A percentile compares a stretch with the other conserved stretches of the same genome.
These are phyloP conservation scores for Candida argentea DNA, from an alignment of 805 yeast species.

Conservation along the genomic window DNA sequence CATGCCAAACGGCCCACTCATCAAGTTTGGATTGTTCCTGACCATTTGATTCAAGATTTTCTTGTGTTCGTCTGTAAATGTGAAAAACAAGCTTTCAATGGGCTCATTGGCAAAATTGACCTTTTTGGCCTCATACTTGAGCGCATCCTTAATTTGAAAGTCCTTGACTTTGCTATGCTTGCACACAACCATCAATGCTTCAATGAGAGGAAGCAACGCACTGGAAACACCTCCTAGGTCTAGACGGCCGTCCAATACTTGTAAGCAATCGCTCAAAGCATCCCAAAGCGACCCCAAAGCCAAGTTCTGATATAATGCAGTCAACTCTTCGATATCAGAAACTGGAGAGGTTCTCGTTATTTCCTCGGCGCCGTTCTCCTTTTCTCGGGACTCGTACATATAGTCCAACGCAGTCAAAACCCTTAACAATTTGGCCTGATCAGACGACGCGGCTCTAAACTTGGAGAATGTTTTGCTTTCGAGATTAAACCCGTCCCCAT, in stretches of 20 bases:
- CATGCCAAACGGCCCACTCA: constrained; percentile 93
- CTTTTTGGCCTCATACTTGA: constrained; percentile 51
- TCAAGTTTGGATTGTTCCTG: constrained; percentile 76
- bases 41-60: constrained; percentile 87
- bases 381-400: constrained; percentile 43
- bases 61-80: constrained; percentile 83
- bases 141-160: constrained; percentile 40
- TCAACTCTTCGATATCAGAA: constrained; percentile 37
- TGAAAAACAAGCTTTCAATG: constrained; percentile 66
- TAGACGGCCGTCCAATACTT: constrained; percentile 49
- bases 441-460: constrained; percentile 73
- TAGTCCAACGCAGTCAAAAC: constrained; percentile 83
- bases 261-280: constrained; percentile 63
- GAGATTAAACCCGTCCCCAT: constrained; percentile 27
- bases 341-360: constrained; percentile 6
- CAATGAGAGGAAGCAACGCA: constrained; percentile 75
- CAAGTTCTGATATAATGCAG: constrained; percentile 52
- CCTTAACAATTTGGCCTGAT: constrained; percentile 80
- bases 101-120: constrained; percentile 67
- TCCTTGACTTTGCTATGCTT: constrained; percentile 66
- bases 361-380: constrained; percentile 10
- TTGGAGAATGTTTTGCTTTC: constrained; percentile 47
- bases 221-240: constrained; percentile 53
- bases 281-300: constrained; percentile 79
- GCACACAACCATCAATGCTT: constrained; percentile 92